These are phyloP conservation scores for Plasmodium fragile DNA, from an alignment of 169 alveolate species.

Conservation along the genomic window DNA sequence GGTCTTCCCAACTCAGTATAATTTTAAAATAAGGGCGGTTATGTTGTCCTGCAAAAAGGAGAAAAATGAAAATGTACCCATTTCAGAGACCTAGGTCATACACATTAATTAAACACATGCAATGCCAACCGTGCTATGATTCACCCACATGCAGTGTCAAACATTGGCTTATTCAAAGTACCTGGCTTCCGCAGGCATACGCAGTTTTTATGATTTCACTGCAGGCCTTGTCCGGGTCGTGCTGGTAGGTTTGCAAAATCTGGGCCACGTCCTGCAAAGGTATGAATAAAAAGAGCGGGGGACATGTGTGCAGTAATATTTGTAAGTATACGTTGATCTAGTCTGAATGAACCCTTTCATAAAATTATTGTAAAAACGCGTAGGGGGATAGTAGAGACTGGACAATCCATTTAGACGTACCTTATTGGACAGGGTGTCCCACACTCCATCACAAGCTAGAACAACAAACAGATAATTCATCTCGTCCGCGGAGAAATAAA, in stretches of 20 bases:
- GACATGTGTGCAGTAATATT: not conserved
- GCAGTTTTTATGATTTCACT: conserved; percentile 75
- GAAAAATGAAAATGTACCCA: not conserved
- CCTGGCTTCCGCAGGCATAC: conserved; percentile 71
- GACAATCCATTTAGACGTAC: not conserved
- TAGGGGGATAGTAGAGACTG: not conserved
- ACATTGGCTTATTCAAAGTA: not conserved
- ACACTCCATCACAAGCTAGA: conserved; percentile 77
- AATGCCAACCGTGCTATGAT: not conserved
- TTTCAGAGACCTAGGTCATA: not conserved
- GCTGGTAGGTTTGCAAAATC: conserved; percentile 38
- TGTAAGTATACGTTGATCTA: not conserved
- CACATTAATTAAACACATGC: not conserved
- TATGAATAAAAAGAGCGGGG: not conserved
- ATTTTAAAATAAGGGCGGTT: conserved; percentile 61
- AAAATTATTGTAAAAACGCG: not conserved
- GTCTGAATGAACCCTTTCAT: not conserved
- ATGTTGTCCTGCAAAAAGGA: conserved; percentile 26
- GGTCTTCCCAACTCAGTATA: conserved; percentile 8
- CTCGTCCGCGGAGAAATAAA: conserved; percentile 42
- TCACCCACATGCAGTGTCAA: not conserved
- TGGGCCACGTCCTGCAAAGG: conserved; percentile 47
- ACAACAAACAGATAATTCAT: conserved; percentile 71
- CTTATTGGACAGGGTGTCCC: conserved; percentile 69
- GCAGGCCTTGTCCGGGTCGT: conserved; percentile 76